Conservation (phyloP, 805 yeast genomes). For the Cyberlindnera lachancei region DNA sequence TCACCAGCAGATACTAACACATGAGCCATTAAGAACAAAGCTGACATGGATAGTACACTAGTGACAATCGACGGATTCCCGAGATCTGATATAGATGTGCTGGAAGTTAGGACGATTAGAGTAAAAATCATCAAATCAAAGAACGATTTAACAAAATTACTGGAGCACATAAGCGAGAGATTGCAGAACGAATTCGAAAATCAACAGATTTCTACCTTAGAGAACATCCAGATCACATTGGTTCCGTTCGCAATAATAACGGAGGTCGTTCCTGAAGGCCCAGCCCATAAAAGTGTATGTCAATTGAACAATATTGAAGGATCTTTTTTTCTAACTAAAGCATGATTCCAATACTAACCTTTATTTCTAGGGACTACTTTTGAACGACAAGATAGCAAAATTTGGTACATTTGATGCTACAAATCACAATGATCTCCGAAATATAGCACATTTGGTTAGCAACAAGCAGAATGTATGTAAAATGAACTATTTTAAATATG, state of each 20-base stretch:
- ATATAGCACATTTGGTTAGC: constrained; percentile 37
- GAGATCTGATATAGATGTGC: constrained; percentile 72
- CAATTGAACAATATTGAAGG: no score
- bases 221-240: background rate
- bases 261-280: constrained; percentile 28
- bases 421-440: constrained; percentile 44
- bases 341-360: constrained; percentile 7
- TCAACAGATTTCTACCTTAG: background rate
- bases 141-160: constrained; percentile 56
- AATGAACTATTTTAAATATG: background rate
- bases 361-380: constrained; percentile 37
- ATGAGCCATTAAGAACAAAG: constrained; percentile 34
- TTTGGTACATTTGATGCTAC: constrained; percentile 50
- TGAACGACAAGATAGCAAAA: constrained; percentile 35
- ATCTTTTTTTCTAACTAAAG: no score
- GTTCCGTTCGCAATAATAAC: constrained; percentile 47
- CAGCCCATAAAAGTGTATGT: constrained; percentile 35
- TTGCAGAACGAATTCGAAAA: constrained; percentile 38
- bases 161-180: constrained; percentile 38
- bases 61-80: constrained; percentile 79
- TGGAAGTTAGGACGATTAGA: constrained; percentile 55
- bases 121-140: constrained; percentile 57
- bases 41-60: constrained; percentile 58
- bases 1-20: background rate
- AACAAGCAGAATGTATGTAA: constrained; percentile 28